Conservation (phyloP, 805 yeast genomes). For the Barnettozyma populi region DNA sequence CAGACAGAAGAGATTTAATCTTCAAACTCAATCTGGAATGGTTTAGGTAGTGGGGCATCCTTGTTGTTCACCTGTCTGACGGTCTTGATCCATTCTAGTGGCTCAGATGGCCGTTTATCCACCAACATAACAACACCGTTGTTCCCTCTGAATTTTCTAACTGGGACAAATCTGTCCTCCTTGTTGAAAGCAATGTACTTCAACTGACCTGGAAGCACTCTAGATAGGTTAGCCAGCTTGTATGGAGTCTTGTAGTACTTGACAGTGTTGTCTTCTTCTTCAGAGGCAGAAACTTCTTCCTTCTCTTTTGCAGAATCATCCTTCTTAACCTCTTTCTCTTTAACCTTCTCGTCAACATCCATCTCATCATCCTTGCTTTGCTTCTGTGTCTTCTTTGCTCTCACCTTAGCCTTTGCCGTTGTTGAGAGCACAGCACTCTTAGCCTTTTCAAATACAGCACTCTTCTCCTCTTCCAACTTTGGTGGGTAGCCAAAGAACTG, state of each 20-base stretch:
- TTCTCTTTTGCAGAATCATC: conserved; percentile 24
- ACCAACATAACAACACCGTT: conserved; percentile 68
- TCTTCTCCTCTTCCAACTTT: conserved; percentile 70
- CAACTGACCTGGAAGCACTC: conserved; percentile 87
- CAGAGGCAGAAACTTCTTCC: conserved; percentile 18
- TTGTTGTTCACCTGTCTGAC: conserved; percentile 71
- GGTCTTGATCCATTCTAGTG: conserved; percentile 68
- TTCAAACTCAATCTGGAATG: conserved; percentile 46
- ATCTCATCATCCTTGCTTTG: conserved; percentile 48
- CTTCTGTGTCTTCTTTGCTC: conserved; percentile 65
- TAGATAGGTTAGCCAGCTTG: conserved; percentile 69
- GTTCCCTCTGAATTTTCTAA: conserved; percentile 65
- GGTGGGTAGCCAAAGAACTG: conserved; percentile 87
- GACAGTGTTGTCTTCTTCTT: conserved; percentile 32
- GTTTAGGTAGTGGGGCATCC: conserved; percentile 71
- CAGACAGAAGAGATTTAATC: not conserved
- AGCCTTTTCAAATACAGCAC: conserved; percentile 80
- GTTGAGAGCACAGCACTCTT: conserved; percentile 93
- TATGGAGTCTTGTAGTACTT: conserved; percentile 62
- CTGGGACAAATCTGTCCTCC: conserved; percentile 74
- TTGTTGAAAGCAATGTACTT: conserved; percentile 74
- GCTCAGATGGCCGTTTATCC: conserved; percentile 58
- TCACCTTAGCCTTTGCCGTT: conserved; percentile 87
- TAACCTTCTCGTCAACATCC: conserved; percentile 34
- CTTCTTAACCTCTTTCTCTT: conserved; percentile 7